Conservation (phyloP, 2,329 filamentous ascomycete species). For the Lachnellula arida region DNA sequence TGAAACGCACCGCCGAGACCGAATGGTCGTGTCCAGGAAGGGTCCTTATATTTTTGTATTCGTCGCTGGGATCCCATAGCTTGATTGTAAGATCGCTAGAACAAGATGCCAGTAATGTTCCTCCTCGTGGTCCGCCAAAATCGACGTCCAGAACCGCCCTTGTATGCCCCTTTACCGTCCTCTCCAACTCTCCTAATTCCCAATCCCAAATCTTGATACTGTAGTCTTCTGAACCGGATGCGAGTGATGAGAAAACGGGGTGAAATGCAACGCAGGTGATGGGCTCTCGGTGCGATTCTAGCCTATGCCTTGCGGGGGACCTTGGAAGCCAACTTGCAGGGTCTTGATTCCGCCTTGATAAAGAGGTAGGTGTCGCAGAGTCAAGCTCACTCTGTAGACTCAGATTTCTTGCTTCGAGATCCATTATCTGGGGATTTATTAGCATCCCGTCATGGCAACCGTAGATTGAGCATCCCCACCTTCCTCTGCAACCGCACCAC, state of each 20-base stretch:
- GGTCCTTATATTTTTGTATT: conserved; percentile 93
- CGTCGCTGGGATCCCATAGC: conserved; percentile 85
- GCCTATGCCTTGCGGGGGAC: conserved; percentile 71
- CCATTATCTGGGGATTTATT: conserved; percentile 66
- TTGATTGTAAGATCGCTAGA: conserved; percentile 91
- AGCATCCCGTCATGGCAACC: too few relatives aligned
- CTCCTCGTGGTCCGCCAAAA: conserved; percentile 79
- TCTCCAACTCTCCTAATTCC: conserved; percentile 85
- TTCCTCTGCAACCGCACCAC: conserved; percentile 94
- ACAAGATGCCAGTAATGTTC: conserved; percentile 63
- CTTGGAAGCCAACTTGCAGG: conserved; percentile 83
- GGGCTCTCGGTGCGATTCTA: conserved; percentile 76
- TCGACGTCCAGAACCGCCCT: conserved; percentile 85
- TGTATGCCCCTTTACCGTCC: conserved; percentile 88
- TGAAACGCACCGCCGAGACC: conserved; percentile 82
- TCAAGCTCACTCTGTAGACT: conserved; percentile 79
- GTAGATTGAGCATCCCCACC: conserved; percentile 43
- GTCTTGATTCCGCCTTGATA: conserved; percentile 77
- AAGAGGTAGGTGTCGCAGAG: conserved; percentile 69
- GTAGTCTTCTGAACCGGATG: conserved; percentile 85
- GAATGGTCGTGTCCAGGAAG: conserved; percentile 89
- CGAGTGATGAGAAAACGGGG: conserved; percentile 83
- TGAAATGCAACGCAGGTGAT: conserved; percentile 91
- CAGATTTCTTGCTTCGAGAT: conserved; percentile 73
- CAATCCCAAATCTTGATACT: conserved; percentile 98